phyloP scores from a whole-genome alignment of 1,284 basidiomycete genomes.

The Trichosporon sp. region DNA sequence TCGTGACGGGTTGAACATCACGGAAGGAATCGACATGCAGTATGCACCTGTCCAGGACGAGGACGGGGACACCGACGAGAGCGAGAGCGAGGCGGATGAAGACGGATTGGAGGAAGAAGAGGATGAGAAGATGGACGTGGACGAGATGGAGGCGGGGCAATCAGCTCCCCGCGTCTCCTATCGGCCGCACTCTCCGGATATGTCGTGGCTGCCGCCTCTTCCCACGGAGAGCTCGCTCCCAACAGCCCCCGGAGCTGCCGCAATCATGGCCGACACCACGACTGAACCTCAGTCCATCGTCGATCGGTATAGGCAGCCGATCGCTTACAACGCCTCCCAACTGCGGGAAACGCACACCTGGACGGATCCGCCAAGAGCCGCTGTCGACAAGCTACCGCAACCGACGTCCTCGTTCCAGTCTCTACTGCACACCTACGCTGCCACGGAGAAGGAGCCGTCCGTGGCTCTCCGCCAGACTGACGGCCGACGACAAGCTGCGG shows the following conservation, averaged over 20 bases:
- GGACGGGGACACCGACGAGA: slow-evolving; percentile 29
- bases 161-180: slow-evolving; percentile 14
- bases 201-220: slow-evolving; percentile 48
- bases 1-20: slow-evolving; percentile 36
- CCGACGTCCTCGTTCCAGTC: slow-evolving; percentile 41
- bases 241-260: slow-evolving; percentile 5
- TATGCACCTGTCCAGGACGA: slow-evolving; percentile 36
- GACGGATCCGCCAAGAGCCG: slow-evolving; percentile 35
- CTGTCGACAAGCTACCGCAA: slow-evolving; percentile 29
- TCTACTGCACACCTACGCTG: slow-evolving; percentile 41
- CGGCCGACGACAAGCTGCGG: slow-evolving; percentile 43
- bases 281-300: slow-evolving; percentile 39
- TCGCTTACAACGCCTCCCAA: slow-evolving; percentile 44
- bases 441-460: slow-evolving; percentile 41
- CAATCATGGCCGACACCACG: slow-evolving; percentile 6
- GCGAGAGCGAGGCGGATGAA: slow-evolving; percentile 22
- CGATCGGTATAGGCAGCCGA: slow-evolving; percentile 45
- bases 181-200: slow-evolving; percentile 30
- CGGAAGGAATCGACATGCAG: slow-evolving; percentile 37
- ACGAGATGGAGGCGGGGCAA: slow-evolving; percentile 20
- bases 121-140: slow-evolving; percentile 30
- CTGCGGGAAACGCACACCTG: slow-evolving; percentile 39
- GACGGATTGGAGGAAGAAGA: slow-evolving; percentile 24
- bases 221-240: slow-evolving; percentile 31
- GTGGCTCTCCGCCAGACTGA: slow-evolving; percentile 42